Percentiles rank a stretch among this genome's conserved stretches.
phyloP scores from a whole-genome alignment of 805 yeast species.

The Wickerhamiella nectarea region DNA sequence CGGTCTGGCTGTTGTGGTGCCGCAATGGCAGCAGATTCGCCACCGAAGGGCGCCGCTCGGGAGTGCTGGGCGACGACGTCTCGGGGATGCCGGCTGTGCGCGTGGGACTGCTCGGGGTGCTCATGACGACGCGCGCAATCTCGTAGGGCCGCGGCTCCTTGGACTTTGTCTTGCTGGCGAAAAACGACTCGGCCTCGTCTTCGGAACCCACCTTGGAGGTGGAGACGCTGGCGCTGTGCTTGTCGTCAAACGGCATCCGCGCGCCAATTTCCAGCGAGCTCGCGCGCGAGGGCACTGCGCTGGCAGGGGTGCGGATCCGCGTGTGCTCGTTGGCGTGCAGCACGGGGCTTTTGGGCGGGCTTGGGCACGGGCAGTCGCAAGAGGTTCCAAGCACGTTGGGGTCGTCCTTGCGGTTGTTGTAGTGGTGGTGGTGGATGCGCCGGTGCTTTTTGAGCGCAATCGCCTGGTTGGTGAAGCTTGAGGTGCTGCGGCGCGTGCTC shows the following conservation, averaged over 20 bases:
- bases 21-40: constrained; percentile 3
- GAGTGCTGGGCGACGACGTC: background rate
- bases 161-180: constrained; percentile 4
- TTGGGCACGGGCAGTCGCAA: constrained; percentile 21
- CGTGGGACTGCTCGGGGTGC: constrained; percentile 9
- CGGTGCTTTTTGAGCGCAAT: constrained; percentile 9
- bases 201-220: background rate
- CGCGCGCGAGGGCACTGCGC: constrained; percentile 19
- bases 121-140: constrained; percentile 12
- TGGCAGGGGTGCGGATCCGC: constrained; percentile 26
- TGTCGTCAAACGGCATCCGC: constrained; percentile 18
- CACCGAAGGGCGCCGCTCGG: background rate
- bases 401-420: constrained; percentile 9
- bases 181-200: constrained; percentile 10
- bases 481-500: background rate
- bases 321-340: constrained; percentile 21
- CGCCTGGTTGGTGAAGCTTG: constrained; percentile 12
- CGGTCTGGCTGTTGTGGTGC: background rate
- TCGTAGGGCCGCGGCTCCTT: constrained; percentile 12
- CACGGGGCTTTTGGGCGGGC: constrained; percentile 16
- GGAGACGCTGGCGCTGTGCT: constrained; percentile 4
- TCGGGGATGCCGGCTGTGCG: background rate
- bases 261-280: constrained; percentile 24
- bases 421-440: constrained; percentile 7
- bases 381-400: constrained; percentile 17